Base-by-base conservation (phyloP, 2,329 filamentous ascomycete genomes). In the Beauveria bassiana region DNA sequence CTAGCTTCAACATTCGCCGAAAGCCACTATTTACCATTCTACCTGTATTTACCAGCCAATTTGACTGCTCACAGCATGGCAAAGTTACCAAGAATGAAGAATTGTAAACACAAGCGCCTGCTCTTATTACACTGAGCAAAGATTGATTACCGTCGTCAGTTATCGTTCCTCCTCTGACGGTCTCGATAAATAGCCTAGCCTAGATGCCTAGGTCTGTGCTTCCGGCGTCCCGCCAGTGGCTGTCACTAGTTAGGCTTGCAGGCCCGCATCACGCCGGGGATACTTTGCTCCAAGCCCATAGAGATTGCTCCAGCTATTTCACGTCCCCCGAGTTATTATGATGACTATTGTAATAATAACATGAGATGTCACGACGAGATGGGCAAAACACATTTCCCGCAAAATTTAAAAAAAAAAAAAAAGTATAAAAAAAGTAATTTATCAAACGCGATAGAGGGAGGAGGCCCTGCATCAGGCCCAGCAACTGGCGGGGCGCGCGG, bases 181-280 rank as follows among this genome's bases (percentile, higher is more conserved):
- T 8, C 26, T 24, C 46, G n/a, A 16, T 7, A 22, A 22, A 22
- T 22, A 22, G 20, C 20, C 20, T 22, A 16, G 28, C 34, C 43
- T 22, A 22, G 46, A 46, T 59, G 28, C 34, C 43, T 22, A 22
- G 46, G 56, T 59, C 56, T 43, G 56, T 51, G 45, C 56, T 59
- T 31, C 46, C n/a, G 56, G 34, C 56, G 56, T 59, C 45, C 56
- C 56, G 56, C 56, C 34, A 46, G 56, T 59, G 56, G 56, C 56
- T 57, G 34, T 52, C 31, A n/a, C 22, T 18, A 22, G 34, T 16
- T 18, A 22, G 34, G 51, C 51, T 56, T 43, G 42, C 42, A 47
- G 14, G 42, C 54, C 43, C 28, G 20, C 42, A 56, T 46, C 53
- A 22, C 24, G 16, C 14, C 18, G 34, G 34, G 38, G 38, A 10